A percentile compares a stretch with the other conserved stretches of the same genome.
phyloP scores from a whole-genome alignment of 345 rosid species.

The Salix purpurea region DNA sequence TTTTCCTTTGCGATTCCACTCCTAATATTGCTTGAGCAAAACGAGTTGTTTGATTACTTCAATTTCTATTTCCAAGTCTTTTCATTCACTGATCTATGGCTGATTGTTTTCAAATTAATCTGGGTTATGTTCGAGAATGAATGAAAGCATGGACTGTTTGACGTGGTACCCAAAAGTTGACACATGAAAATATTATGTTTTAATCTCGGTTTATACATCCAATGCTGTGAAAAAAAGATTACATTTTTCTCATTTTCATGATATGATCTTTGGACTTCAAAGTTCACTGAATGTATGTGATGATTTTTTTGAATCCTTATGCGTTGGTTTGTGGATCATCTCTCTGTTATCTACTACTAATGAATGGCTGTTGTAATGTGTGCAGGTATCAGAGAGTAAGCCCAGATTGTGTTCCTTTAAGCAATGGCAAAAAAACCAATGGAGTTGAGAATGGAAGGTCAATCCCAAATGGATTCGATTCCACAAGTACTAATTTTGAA shows the following conservation, averaged over 20 bases:
- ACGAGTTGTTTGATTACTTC: neutral
- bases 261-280: neutral
- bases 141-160: neutral
- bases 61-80: neutral
- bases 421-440: constrained; percentile 42
- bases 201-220: neutral
- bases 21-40: neutral
- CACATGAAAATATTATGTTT: neutral
- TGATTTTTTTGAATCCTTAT: neutral
- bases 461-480: constrained; percentile 11
- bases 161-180: neutral
- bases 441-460: constrained; percentile 14
- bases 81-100: neutral
- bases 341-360: neutral
- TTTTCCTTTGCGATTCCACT: neutral
- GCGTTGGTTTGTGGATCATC: neutral
- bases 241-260: neutral
- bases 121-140: neutral
- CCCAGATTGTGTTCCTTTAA: constrained; percentile 47
- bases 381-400: constrained; percentile 63
- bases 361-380: neutral
- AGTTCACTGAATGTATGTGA: neutral
- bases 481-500: constrained; percentile 13
- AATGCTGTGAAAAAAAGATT: neutral
- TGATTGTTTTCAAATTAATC: neutral